Base-by-base conservation (phyloP, 345 rosid genomes). In the Durio zibethinus region DNA sequence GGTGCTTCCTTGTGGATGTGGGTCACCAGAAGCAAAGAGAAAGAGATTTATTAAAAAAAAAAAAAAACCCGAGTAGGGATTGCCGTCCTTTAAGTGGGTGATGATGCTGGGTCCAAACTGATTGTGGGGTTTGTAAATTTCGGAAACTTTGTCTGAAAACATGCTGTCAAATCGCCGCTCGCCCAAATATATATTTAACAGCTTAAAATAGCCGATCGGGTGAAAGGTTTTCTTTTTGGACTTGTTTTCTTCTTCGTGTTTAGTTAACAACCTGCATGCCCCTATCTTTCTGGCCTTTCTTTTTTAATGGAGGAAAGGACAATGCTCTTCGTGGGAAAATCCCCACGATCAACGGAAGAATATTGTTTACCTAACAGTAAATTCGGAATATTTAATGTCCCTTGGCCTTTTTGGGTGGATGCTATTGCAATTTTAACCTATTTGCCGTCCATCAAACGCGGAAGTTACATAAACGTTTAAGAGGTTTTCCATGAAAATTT, bases 301-400 rank as follows among this genome's bases (percentile, higher is more conserved):
- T 52, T n/a, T 2, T 35, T 3, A 4, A 8, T 36, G 16, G 35
- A 61, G 21, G 74, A 79, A 57, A 47, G 7, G 16, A 48, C 57
- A 8, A 0, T 43, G 47, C 40, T 69, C 73, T 23, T n/a, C 9
- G 12, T 27, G 67, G 18, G 52, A 10, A 10, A 5, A 60, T 10
- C 40, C 76, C 80, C 84, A 71, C 72, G n/a, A 82, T 82, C 66
- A 54, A 74, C 80, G 83, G 82, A 25, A 56, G 7, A 69, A 64
- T 47, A 40, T 54, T 27, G 27, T 47, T 69, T 35, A 7, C 11
- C 57, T 33, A 2, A 23, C 18, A 42, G 38, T 36, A 7, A 59
- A 29, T 64, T 65, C 45, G n/a, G 45, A 64, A 64, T 57, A 57
- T 57, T 57, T 57, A 23, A 23, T 36, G 64, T 20, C 62, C 20